These are phyloP conservation scores for Casuarina equisetifolia DNA, from an alignment of 306 rosid species.

Conservation along the genomic window DNA sequence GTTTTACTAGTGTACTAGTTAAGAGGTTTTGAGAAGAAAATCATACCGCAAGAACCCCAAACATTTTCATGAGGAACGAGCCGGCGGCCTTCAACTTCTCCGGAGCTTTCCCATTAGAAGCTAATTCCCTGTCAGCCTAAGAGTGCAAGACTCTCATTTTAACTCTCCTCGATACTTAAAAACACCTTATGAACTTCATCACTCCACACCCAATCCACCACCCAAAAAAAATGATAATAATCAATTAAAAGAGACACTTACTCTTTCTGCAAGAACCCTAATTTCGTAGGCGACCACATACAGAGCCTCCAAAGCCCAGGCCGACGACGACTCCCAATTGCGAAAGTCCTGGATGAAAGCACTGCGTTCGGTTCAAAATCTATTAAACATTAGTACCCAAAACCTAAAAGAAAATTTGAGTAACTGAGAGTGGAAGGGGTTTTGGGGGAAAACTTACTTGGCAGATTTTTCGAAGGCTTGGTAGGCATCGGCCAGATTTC, in stretches of 20 bases:
- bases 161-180: slow-evolving; percentile 5
- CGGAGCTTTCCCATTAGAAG: slow-evolving; percentile 74
- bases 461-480: slow-evolving; percentile 80
- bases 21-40: slow-evolving; percentile 8
- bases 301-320: slow-evolving; percentile 89
- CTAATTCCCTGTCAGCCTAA: slow-evolving; percentile 83
- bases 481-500: slow-evolving; percentile 62
- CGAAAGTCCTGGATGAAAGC: slow-evolving; percentile 94
- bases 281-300: slow-evolving; percentile 73
- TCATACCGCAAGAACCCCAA: slow-evolving; percentile 93
- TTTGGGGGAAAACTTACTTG: slow-evolving; percentile 37
- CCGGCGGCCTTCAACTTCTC: slow-evolving; percentile 97
- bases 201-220: too few species aligned
- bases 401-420: neutral
- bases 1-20: neutral
- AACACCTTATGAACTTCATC: too few species aligned
- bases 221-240: too few species aligned
- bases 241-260: slow-evolving; percentile 12
- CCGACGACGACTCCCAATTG: slow-evolving; percentile 90
- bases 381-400: neutral
- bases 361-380: slow-evolving; percentile 40
- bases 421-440: neutral
- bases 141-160: neutral
- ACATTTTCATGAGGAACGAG: slow-evolving; percentile 93
- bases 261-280: slow-evolving; percentile 96